Percentiles rank a stretch among this genome's conserved stretches.
phyloP scores from a whole-genome alignment of 2,329 filamentous ascomycete genomes.

The Pseudocercospora macadamiae region DNA sequence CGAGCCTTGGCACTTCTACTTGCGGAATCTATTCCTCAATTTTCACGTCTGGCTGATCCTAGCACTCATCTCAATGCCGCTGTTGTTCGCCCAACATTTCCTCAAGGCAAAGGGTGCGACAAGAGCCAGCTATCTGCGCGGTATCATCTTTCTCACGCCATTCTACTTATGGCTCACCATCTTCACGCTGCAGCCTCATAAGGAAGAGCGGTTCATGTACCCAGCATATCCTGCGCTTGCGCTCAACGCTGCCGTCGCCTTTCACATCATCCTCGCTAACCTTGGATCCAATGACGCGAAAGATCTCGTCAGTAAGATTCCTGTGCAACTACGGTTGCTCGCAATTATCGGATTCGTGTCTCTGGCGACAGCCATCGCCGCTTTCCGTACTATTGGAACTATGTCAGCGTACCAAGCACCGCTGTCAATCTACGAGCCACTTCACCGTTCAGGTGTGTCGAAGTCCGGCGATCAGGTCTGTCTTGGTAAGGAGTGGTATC shows the following conservation, averaged over 20 bases:
- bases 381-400: conserved; percentile 74
- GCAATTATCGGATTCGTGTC: conserved; percentile 61
- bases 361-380: conserved; percentile 58
- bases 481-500: conserved; percentile 97
- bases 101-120: conserved; percentile 64
- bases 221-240: conserved; percentile 89
- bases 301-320: conserved; percentile 68
- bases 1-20: conserved; percentile 95
- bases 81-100: conserved; percentile 74
- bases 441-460: conserved; percentile 62
- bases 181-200: conserved; percentile 91
- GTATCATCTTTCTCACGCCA: conserved; percentile 75
- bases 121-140: conserved; percentile 72
- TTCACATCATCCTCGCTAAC: conserved; percentile 77
- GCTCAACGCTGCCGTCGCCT: conserved; percentile 80
- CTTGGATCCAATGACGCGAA: conserved; percentile 72
- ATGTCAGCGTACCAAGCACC: conserved; percentile 84
- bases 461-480: conserved; percentile 73
- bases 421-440: conserved; percentile 67
- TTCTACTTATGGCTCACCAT: conserved; percentile 95
- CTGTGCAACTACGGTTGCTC: conserved; percentile 71
- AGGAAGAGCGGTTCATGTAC: conserved; percentile 99
- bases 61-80: conserved; percentile 72
- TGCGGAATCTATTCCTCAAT: conserved; percentile 87
- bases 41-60: conserved; percentile 94